Conservation (phyloP, 2,329 filamentous ascomycete species). For the Teratosphaeria epicoccoides region DNA sequence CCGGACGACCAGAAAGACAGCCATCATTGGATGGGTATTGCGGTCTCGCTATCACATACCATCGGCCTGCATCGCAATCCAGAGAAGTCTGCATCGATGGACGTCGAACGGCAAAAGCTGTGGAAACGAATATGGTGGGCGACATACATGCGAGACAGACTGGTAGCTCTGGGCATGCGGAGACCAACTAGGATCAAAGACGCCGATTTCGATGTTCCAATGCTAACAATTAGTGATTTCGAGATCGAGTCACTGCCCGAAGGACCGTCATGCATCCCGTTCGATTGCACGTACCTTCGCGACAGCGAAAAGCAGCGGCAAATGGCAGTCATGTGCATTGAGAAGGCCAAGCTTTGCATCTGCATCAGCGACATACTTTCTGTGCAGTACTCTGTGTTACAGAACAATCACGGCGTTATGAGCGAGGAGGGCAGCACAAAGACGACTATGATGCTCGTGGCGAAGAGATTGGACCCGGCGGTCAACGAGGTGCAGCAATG, state of each 20-base stretch:
- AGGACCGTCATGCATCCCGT: slow-evolving; percentile 55
- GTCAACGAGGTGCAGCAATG: slow-evolving; percentile 68
- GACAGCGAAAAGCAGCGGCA: slow-evolving; percentile 65
- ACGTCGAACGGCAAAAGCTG: slow-evolving; percentile 60
- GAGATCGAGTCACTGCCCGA: slow-evolving; percentile 56
- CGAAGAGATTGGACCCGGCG: slow-evolving; percentile 77
- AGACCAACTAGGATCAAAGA: slow-evolving; percentile 86
- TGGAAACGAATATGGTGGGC: slow-evolving; percentile 99
- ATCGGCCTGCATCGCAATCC: slow-evolving; percentile 88
- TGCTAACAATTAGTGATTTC: slow-evolving; percentile 77
- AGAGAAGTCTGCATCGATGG: slow-evolving; percentile 59
- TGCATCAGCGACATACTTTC: slow-evolving; percentile 83
- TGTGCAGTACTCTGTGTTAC: slow-evolving; percentile 83
- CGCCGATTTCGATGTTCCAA: slow-evolving; percentile 86
- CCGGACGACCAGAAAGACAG: slow-evolving; percentile 96
- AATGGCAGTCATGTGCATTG: slow-evolving; percentile 78
- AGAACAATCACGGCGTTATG: slow-evolving; percentile 62
- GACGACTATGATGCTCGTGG: slow-evolving; percentile 77
- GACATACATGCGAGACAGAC: slow-evolving; percentile 85
- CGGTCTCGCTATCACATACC: slow-evolving; percentile 82
- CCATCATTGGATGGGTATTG: slow-evolving; percentile 98
- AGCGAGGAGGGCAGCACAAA: slow-evolving; percentile 60
- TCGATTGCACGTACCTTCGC: slow-evolving; percentile 59
- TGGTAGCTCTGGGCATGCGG: slow-evolving; percentile 88
- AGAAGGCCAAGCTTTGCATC: slow-evolving; percentile 80